Percentiles rank a stretch among this genome's conserved stretches.
Evolutionary conservation across 2,329 filamentous ascomycete genomes (phyloP).

Genomic region (Fusarium napiforme): DNA sequence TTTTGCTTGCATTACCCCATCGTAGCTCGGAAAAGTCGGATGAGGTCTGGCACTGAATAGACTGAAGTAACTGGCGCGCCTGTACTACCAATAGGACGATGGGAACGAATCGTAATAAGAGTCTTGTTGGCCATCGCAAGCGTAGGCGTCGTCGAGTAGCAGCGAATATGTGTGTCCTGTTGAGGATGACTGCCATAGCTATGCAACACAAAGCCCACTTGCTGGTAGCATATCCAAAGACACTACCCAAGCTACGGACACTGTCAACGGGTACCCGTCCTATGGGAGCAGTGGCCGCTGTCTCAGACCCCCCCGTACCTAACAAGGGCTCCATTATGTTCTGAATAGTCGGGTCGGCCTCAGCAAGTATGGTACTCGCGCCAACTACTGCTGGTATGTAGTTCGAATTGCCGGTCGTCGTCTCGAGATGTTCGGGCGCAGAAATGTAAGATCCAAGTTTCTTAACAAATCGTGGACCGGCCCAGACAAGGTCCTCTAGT

Average conservation of each 20-base stretch:
- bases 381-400: slow-evolving; percentile 36
- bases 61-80: slow-evolving; percentile 77
- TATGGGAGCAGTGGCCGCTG: slow-evolving; percentile 34
- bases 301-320: slow-evolving; percentile 20
- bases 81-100: slow-evolving; percentile 77
- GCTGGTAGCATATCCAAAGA: slow-evolving; percentile 91
- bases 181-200: slow-evolving; percentile 85
- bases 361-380: slow-evolving; percentile 35
- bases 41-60: slow-evolving; percentile 92
- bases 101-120: slow-evolving; percentile 76
- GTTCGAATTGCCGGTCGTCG: slow-evolving; percentile 54
- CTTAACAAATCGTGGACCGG: slow-evolving; percentile 75
- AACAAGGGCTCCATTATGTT: slow-evolving; percentile 46
- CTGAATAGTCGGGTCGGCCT: slow-evolving; percentile 40
- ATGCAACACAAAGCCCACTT: slow-evolving; percentile 93
- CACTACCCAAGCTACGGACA: slow-evolving; percentile 78
- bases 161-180: slow-evolving; percentile 93
- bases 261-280: slow-evolving; percentile 67
- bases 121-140: slow-evolving; percentile 76
- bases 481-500: slow-evolving; percentile 74
- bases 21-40: slow-evolving; percentile 75
- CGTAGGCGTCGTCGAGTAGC: slow-evolving; percentile 84
- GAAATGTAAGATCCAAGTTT: slow-evolving; percentile 73
- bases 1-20: slow-evolving; percentile 74
- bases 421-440: slow-evolving; percentile 68